phyloP scores from a whole-genome alignment of 768 basidiomycete genomes.

The Calvatia gigantea region DNA sequence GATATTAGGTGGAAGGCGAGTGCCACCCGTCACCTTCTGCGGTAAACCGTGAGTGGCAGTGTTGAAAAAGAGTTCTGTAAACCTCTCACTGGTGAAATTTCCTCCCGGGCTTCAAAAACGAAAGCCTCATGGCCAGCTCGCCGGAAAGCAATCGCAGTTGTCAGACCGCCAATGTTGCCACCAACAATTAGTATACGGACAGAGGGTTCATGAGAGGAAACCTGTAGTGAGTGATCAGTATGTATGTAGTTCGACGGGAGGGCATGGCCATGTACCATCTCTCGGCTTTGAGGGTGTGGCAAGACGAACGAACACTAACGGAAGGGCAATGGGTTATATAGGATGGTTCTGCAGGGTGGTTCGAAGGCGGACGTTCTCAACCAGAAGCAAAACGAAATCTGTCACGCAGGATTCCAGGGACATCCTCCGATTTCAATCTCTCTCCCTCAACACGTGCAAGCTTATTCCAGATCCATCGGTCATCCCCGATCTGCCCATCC shows the following conservation, averaged over 20 bases:
- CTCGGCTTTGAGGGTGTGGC: background rate
- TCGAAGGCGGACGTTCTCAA: conserved; percentile 2
- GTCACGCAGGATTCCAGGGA: conserved; percentile 3
- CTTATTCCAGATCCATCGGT: conserved; percentile 1
- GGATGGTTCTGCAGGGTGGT: background rate
- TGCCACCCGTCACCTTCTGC: conserved; percentile 22
- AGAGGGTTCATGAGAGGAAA: conserved; percentile 7
- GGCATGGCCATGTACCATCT: background rate
- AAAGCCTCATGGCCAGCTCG: conserved; percentile 53
- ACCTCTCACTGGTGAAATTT: background rate
- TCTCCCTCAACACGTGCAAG: conserved; percentile 4
- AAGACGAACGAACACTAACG: background rate
- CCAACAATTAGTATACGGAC: conserved; percentile 36
- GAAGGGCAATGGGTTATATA: conserved; percentile 1
- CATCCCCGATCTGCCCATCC: background rate
- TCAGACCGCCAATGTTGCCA: conserved; percentile 48
- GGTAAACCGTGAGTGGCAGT: background rate
- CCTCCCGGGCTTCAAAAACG: conserved; percentile 39
- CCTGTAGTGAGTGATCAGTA: background rate
- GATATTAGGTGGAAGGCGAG: conserved; percentile 46
- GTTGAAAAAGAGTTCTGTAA: background rate
- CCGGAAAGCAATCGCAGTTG: conserved; percentile 49
- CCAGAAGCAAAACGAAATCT: conserved; percentile 3
- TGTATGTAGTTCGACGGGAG: background rate
- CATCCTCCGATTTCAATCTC: background rate